Percentiles rank a stretch among this genome's conserved stretches.
phyloP scores from a whole-genome alignment of 768 basidiomycete genomes.

The Tylopilus sp. region DNA sequence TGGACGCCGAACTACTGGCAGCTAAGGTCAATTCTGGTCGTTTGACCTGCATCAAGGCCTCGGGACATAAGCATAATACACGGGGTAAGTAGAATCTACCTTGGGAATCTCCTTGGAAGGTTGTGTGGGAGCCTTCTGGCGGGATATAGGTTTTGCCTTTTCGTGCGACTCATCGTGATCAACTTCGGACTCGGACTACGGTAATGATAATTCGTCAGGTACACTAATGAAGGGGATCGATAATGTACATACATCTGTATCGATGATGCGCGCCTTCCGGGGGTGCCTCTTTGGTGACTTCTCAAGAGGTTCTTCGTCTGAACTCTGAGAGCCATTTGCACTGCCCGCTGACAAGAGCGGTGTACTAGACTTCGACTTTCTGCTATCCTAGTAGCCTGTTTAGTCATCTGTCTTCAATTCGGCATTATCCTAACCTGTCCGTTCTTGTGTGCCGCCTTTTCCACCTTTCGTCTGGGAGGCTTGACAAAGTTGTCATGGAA shows the following conservation, averaged over 20 bases:
- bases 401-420: background rate
- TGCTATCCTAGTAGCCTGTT: constrained; percentile 14
- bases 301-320: constrained; percentile 1
- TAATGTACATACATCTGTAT: constrained; percentile 12
- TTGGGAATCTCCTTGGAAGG: constrained; percentile 9
- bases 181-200: constrained; percentile 20
- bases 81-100: constrained; percentile 3
- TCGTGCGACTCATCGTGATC: constrained; percentile 3
- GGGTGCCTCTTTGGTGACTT: constrained; percentile 3
- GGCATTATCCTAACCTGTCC: constrained; percentile 12
- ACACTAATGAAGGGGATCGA: background rate
- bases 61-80: background rate
- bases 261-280: constrained; percentile 3
- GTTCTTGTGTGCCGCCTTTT: constrained; percentile 17
- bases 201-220: background rate
- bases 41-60: constrained; percentile 5
- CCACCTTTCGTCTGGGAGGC: constrained; percentile 11
- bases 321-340: constrained; percentile 7
- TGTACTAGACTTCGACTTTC: constrained; percentile 10
- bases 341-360: constrained; percentile 8
- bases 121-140: background rate
- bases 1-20: background rate
- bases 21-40: constrained; percentile 5
- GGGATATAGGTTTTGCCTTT: background rate
- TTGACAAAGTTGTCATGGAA: constrained; percentile 32